These are phyloP conservation scores for Tetrahymena borealis DNA, from an alignment of 73 alveolate genomes.

Conservation along the genomic window DNA sequence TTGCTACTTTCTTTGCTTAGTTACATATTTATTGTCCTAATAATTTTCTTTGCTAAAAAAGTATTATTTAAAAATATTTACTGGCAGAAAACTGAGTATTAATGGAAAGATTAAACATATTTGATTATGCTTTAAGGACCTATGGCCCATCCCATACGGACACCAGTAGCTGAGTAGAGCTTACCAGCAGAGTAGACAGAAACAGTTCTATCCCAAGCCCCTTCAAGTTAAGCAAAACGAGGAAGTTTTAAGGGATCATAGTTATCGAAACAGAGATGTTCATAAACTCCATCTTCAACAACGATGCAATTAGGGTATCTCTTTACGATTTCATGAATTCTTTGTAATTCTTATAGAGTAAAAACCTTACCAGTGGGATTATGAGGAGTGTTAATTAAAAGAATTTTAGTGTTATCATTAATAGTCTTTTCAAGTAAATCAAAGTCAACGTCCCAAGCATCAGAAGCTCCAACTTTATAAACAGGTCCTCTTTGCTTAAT, in stretches of 20 bases:
- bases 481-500: constrained; percentile 3
- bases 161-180: constrained; percentile 76
- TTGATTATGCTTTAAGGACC: constrained; percentile 65
- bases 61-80: constrained; percentile 50
- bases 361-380: constrained; percentile 86
- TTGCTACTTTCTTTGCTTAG: no score
- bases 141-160: constrained; percentile 82
- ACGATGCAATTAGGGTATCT: constrained; percentile 59
- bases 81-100: constrained; percentile 42
- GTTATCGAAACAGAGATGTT: constrained; percentile 64
- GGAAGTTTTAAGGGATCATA: constrained; percentile 46
- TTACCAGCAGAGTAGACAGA: constrained; percentile 81
- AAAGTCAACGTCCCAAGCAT: constrained; percentile 59
- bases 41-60: constrained; percentile 27
- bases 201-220: constrained; percentile 66
- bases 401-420: constrained; percentile 54
- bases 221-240: constrained; percentile 52
- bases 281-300: constrained; percentile 82
- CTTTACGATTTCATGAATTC: constrained; percentile 56
- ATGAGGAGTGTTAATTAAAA: constrained; percentile 71
- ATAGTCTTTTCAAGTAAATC: constrained; percentile 55
- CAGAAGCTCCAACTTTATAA: background rate
- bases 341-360: constrained; percentile 56
- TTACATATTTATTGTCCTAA: background rate
- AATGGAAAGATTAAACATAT: constrained; percentile 43